Evolutionary conservation across 2,329 filamentous ascomycete species (phyloP).

Genomic region (Elsinoe necatrix): DNA sequence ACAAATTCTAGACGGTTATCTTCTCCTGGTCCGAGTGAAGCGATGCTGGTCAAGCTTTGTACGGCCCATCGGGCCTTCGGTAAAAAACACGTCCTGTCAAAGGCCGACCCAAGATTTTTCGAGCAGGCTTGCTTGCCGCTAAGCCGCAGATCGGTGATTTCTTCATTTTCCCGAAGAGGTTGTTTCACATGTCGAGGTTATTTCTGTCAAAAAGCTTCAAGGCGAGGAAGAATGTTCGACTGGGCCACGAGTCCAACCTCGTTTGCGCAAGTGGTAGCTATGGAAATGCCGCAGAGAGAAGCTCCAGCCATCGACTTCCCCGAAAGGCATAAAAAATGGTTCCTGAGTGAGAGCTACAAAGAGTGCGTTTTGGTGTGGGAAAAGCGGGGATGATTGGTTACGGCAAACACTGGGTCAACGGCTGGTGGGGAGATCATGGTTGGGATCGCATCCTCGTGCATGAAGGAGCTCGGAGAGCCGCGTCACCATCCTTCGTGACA

Average conservation of each 20-base stretch:
- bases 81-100: constrained; percentile 1
- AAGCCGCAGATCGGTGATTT: constrained; percentile 11
- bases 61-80: neutral
- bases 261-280: neutral
- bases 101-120: neutral
- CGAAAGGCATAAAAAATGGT: neutral
- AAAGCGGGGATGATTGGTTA: constrained; percentile 1
- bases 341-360: neutral
- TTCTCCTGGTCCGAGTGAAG: neutral
- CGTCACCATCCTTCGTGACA: neutral
- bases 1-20: neutral
- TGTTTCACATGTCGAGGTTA: neutral
- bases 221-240: neutral
- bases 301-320: neutral
- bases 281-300: neutral
- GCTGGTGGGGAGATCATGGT: neutral
- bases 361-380: neutral
- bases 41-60: constrained; percentile 7
- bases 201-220: neutral
- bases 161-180: constrained; percentile 5
- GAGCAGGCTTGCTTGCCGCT: constrained; percentile 3
- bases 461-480: neutral
- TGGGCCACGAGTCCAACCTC: neutral
- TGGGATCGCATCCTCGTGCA: neutral
- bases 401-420: constrained; percentile 3